Base-by-base conservation (phyloP, 805 yeast genomes). In the Zygosaccharomyces gambellarensis region DNA sequence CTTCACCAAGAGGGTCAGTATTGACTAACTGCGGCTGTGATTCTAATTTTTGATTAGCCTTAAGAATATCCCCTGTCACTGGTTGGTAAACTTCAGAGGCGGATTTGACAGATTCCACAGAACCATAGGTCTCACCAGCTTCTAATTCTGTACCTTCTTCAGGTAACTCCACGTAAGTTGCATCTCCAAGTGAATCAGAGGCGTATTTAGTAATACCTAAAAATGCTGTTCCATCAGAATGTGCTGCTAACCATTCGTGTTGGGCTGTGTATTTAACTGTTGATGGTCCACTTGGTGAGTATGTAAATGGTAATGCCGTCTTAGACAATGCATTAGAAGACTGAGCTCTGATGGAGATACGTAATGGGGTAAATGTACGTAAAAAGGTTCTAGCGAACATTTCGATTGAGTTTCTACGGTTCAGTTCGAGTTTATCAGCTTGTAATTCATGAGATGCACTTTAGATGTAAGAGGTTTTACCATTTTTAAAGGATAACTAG, bases 131-230 rank as follows among this genome's bases (percentile, higher is more conserved):
- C 55, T 89, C 97, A 45, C 95, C 95, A 43, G 77, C 76, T 49
- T 74, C 82, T 49, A 84, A 75, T 28, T 64, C 72, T 36, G 76
- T 78, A 36, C 83, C 87, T 36, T 78, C 79, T 58, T 84, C 90
- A 42, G 96, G 95, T 59, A 92, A 76, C 71, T 94, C 99, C 51
- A 90, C 85, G 67, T 77, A 94, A 3, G 98, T 95, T 49, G 95
- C 95, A 71, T 94, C 99, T 40, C 99, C 99, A 53, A 94, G 79
- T 6, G 98, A 95, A 63, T 90, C 96, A 21, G 97, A 85, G 17
- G 99, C 99, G 66, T 94, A 90, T 61, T 80, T 81, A 50, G 99
- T 90, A 69, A 94, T 89, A 28, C 99, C 99, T n/a, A 92, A 75
- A 61, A 83, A 90, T 1, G 92, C 85, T 39, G 83, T 75, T 52